A percentile compares a stretch with the other conserved stretches of the same genome.
Evolutionary conservation across 2,329 filamentous ascomycete species (phyloP).

Genomic region (Ceratocystis lukuohia): DNA sequence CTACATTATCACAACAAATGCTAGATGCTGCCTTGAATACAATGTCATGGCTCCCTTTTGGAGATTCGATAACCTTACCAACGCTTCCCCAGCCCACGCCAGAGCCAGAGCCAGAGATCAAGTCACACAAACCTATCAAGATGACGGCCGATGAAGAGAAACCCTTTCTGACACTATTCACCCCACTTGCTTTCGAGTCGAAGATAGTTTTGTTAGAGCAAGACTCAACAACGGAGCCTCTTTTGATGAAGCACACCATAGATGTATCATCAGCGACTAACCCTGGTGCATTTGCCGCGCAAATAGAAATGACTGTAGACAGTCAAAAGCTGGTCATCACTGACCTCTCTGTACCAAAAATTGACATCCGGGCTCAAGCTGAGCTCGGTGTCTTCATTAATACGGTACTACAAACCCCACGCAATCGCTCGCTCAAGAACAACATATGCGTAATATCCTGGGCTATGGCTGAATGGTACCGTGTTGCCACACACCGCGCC

Average conservation of each 20-base stretch:
- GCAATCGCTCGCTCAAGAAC: conserved; percentile 34
- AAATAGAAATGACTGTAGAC: conserved; percentile 45
- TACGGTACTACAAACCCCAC: background rate
- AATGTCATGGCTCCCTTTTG: conserved; percentile 39
- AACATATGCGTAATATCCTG: conserved; percentile 50
- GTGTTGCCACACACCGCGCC: conserved; percentile 46
- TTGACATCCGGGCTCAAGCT: conserved; percentile 44
- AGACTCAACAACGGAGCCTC: conserved; percentile 23
- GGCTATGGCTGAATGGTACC: conserved; percentile 57
- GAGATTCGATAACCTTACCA: conserved; percentile 26
- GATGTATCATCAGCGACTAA: conserved; percentile 32
- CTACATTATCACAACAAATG: conserved; percentile 29
- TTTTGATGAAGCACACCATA: conserved; percentile 44
- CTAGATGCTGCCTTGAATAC: conserved; percentile 39
- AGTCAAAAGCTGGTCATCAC: conserved; percentile 38
- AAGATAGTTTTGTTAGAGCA: conserved; percentile 32
- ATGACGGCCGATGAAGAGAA: conserved; percentile 52
- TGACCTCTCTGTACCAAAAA: conserved; percentile 37
- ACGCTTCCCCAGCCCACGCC: conserved; percentile 20
- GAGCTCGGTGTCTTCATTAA: conserved; percentile 35
- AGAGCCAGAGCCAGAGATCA: conserved; percentile 31
- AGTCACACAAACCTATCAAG: conserved; percentile 51
- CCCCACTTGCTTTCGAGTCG: conserved; percentile 49
- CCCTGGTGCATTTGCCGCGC: conserved; percentile 41
- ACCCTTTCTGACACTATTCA: conserved; percentile 59